These are phyloP conservation scores for Cordyceps farinosa DNA, from an alignment of 2,329 filamentous ascomycete species.

Conservation along the genomic window DNA sequence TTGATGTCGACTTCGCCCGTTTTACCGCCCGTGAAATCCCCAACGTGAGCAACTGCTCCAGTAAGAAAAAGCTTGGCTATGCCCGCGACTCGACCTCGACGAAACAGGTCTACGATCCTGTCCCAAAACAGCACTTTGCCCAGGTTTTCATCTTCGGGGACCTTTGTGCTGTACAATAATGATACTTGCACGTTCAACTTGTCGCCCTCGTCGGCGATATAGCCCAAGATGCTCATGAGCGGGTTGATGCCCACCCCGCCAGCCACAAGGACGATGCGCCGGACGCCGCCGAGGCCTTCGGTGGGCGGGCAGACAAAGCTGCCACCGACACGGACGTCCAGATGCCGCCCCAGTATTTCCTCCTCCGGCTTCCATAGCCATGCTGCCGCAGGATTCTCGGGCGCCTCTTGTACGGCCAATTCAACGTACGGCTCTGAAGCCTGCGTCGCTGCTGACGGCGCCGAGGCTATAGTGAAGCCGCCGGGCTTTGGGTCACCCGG, in stretches of 20 bases:
- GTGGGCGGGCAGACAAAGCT: slow-evolving; percentile 74
- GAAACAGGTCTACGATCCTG: slow-evolving; percentile 43
- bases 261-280: slow-evolving; percentile 68
- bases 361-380: slow-evolving; percentile 66
- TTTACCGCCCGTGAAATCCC: not conserved
- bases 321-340: slow-evolving; percentile 72
- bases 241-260: slow-evolving; percentile 84
- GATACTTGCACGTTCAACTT: slow-evolving; percentile 41
- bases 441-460: slow-evolving; percentile 53
- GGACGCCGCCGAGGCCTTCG: slow-evolving; percentile 44
- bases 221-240: slow-evolving; percentile 67
- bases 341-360: slow-evolving; percentile 54
- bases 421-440: slow-evolving; percentile 56
- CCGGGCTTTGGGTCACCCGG: slow-evolving; percentile 67
- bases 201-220: slow-evolving; percentile 45
- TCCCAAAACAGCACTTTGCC: slow-evolving; percentile 49
- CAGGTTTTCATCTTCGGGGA: slow-evolving; percentile 28
- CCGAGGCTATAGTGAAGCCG: slow-evolving; percentile 83
- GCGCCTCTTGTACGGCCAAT: slow-evolving; percentile 71
- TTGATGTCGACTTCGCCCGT: slow-evolving; percentile 21
- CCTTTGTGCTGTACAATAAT: slow-evolving; percentile 60
- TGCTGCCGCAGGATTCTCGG: slow-evolving; percentile 66
- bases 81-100: slow-evolving; percentile 36
- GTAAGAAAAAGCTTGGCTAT: slow-evolving; percentile 48
- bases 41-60: slow-evolving; percentile 16